A percentile compares a stretch with the other conserved stretches of the same genome.
phyloP scores from a whole-genome alignment of 1,284 basidiomycete species.

The Wallemia mellicola region DNA sequence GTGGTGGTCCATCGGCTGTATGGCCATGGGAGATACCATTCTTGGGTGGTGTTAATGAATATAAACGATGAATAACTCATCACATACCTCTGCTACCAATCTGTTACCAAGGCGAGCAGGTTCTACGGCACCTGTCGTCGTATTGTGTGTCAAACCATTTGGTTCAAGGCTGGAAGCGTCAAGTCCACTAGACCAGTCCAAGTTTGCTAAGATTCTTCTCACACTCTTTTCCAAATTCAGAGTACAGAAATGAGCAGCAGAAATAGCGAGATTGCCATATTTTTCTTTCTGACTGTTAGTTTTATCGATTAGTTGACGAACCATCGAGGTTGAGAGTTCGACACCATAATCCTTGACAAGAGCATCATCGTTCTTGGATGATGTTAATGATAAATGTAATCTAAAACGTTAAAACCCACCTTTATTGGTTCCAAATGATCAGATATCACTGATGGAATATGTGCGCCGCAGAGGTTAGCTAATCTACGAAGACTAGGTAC shows the following conservation, averaged over 20 bases:
- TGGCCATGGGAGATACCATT: not conserved
- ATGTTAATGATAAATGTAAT: slow-evolving; percentile 7
- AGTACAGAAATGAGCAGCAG: slow-evolving; percentile 81
- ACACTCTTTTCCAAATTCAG: slow-evolving; percentile 93
- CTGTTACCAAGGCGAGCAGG: not conserved
- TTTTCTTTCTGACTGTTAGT: slow-evolving; percentile 46
- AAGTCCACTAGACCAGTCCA: slow-evolving; percentile 16
- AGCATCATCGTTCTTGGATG: slow-evolving; percentile 33
- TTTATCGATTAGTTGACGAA: not conserved
- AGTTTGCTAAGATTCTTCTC: slow-evolving; percentile 47
- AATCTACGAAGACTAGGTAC: slow-evolving; percentile 90
- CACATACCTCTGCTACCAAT: not conserved
- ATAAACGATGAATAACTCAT: too few relatives aligned
- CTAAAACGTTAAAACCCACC: slow-evolving; percentile 14
- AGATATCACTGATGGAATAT: slow-evolving; percentile 50
- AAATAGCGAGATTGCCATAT: slow-evolving; percentile 40
- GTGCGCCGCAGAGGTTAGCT: slow-evolving; percentile 54
- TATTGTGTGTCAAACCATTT: not conserved
- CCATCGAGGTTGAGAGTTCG: slow-evolving; percentile 5
- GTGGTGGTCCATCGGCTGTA: not conserved
- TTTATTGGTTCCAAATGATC: slow-evolving; percentile 65
- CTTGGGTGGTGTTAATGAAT: not conserved
- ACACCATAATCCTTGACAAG: slow-evolving; percentile 63
- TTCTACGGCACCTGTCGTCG: not conserved
- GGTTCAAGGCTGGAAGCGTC: not conserved